These are phyloP conservation scores for Mycena pura DNA, from an alignment of 768 basidiomycete species.

Conservation along the genomic window DNA sequence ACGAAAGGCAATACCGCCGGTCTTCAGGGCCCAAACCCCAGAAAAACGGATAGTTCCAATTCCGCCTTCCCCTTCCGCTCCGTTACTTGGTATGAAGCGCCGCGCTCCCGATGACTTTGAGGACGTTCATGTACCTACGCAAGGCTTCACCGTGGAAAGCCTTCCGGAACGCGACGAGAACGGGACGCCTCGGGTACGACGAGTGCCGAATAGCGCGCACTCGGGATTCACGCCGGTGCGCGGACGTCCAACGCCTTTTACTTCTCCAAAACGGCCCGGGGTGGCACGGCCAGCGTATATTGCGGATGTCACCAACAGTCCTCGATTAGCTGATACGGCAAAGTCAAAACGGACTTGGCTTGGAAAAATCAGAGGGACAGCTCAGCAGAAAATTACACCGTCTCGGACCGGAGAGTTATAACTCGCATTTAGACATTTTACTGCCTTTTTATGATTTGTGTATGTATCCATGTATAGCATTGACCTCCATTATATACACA, in stretches of 20 bases:
- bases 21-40: constrained; percentile 62
- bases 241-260: constrained; percentile 44
- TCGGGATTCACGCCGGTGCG: constrained; percentile 76
- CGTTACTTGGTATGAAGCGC: constrained; percentile 71
- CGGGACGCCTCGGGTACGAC: constrained; percentile 67
- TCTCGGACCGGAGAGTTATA: constrained; percentile 26
- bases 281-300: constrained; percentile 42
- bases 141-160: constrained; percentile 68
- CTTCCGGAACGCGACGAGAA: constrained; percentile 43
- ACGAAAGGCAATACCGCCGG: constrained; percentile 42
- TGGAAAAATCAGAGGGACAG: constrained; percentile 67
- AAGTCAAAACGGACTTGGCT: constrained; percentile 74
- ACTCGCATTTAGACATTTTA: constrained; percentile 2
- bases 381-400: constrained; percentile 36
- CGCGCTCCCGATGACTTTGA: constrained; percentile 83
- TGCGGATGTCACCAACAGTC: constrained; percentile 74
- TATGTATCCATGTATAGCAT: constrained; percentile 10
- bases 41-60: constrained; percentile 42
- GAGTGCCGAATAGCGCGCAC: constrained; percentile 61
- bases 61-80: constrained; percentile 39
- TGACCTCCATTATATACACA: neutral
- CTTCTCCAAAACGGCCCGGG: constrained; percentile 58
- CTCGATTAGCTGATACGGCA: constrained; percentile 45
- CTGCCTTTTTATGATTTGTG: constrained; percentile 15
- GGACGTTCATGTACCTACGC: constrained; percentile 61